Evolutionary conservation across 345 rosid genomes (phyloP), one percentile per base, ranked within the genome.

Genomic region (Lumnitzera littorea): DNA sequence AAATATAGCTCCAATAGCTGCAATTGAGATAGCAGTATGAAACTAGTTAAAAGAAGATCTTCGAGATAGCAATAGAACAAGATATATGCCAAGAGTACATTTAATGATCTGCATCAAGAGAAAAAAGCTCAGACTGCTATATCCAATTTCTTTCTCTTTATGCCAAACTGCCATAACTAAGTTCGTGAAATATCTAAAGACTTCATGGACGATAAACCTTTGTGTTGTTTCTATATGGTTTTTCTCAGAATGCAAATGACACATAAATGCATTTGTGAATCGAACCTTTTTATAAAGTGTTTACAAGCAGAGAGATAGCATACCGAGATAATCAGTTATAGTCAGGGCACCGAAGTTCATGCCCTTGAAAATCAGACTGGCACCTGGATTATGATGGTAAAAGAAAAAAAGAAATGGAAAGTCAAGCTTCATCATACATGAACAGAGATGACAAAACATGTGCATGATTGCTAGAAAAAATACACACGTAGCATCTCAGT

Each of bases 1-100:
- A 73, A 94, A 90, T 77, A 94, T 94, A 49, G 91, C 96, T 66
- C 99, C 99, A 64, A 90, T 90, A 66, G 99, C 99, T 94, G 68
- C 71, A 77, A 62, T 60, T 41, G 51, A 64, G 54, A 13, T 11
- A 71, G 15, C 17, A 47, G 66, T 43, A 59, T 60, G 67, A 41
- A 47, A 62, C 41, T 15, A 51, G 56, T 12, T 46, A 61, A 17
- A 17, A 67, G 57, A 20, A 51, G 50, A 20, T 56, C 25, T 17
- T 59, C 29, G 50, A 2, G 15, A 16, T 12, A 41, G 1, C 55
- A 58, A 46, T 23, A 0, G 23, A 16, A 27, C 11, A 6, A 58
- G 43, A 36, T 36, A 36, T 6, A 36, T 4, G 43, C 11, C 0
- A 1, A 36, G 43, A 36, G 43, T 36, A 36, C 43, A 36, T 36